These are phyloP conservation scores for Phyllosticta citribraziliensis DNA, from an alignment of 2,329 filamentous ascomycete genomes.

Conservation along the genomic window DNA sequence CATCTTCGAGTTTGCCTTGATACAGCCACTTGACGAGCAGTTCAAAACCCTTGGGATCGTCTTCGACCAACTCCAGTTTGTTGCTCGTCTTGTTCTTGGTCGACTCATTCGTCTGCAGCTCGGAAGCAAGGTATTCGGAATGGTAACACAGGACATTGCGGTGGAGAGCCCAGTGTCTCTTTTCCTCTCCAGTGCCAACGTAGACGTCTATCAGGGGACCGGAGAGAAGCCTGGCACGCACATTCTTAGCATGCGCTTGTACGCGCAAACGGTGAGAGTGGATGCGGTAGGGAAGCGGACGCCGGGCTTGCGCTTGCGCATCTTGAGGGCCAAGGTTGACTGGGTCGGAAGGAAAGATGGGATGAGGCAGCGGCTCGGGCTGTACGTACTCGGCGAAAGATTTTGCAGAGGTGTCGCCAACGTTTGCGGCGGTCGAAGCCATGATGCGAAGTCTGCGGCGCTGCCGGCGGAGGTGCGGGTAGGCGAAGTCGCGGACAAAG, in stretches of 20 bases:
- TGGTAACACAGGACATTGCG: slow-evolving; percentile 44
- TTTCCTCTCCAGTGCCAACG: slow-evolving; percentile 34
- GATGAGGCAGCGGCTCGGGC: slow-evolving; percentile 3
- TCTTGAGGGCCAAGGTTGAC: neutral
- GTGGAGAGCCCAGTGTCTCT: slow-evolving; percentile 42
- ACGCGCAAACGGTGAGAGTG: slow-evolving; percentile 29
- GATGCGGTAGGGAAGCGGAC: slow-evolving; percentile 25
- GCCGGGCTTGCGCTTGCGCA: slow-evolving; percentile 12
- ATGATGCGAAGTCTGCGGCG: slow-evolving; percentile 34
- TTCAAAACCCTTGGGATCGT: slow-evolving; percentile 44
- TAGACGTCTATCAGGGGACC: slow-evolving; percentile 43
- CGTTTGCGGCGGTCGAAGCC: slow-evolving; percentile 26
- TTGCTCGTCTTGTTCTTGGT: slow-evolving; percentile 27
- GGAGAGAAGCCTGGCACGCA: slow-evolving; percentile 42
- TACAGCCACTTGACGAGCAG: slow-evolving; percentile 48
- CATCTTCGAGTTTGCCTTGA: slow-evolving; percentile 43
- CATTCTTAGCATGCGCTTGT: slow-evolving; percentile 35
- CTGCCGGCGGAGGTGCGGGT: slow-evolving; percentile 25
- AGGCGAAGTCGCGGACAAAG: slow-evolving; percentile 35
- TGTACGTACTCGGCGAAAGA: slow-evolving; percentile 44
- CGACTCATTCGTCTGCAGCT: slow-evolving; percentile 27
- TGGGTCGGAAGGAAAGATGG: neutral
- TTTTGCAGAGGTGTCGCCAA: slow-evolving; percentile 37
- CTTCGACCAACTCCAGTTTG: slow-evolving; percentile 38
- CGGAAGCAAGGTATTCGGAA: slow-evolving; percentile 35